These are phyloP conservation scores for Candida yuanshanica DNA, from an alignment of 805 yeast genomes.

Conservation along the genomic window DNA sequence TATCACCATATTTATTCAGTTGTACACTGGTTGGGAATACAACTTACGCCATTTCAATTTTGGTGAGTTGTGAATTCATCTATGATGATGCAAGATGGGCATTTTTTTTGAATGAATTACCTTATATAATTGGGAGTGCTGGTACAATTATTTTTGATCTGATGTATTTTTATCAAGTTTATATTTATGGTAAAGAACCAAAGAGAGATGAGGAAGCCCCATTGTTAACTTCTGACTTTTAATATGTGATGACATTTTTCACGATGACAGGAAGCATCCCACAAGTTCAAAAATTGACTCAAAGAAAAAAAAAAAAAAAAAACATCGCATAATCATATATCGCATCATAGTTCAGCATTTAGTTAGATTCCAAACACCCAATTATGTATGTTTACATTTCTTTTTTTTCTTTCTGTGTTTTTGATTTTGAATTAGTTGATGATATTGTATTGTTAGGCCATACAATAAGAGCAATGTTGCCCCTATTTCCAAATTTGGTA, in stretches of 20 bases:
- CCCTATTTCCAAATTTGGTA: too few relatives aligned
- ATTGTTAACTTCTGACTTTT: constrained; percentile 3
- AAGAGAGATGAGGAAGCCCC: constrained; percentile 13
- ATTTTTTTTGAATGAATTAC: constrained; percentile 66
- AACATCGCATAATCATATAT: neutral
- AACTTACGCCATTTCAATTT: constrained; percentile 69
- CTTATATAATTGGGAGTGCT: constrained; percentile 77
- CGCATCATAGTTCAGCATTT: neutral
- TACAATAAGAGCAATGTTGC: too few relatives aligned
- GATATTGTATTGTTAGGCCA: too few relatives aligned
- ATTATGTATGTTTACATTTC: too few relatives aligned
- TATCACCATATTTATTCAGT: constrained; percentile 73
- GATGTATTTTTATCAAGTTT: constrained; percentile 59
- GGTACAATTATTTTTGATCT: constrained; percentile 81
- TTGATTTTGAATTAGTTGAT: too few relatives aligned
- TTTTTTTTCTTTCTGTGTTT: too few relatives aligned
- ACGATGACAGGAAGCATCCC: too few relatives aligned
- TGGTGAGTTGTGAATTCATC: constrained; percentile 54
- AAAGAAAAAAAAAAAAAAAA: neutral
- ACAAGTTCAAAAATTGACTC: too few relatives aligned
- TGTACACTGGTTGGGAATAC: constrained; percentile 77
- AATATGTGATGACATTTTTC: neutral
- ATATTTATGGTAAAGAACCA: constrained; percentile 24
- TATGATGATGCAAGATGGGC: constrained; percentile 29
- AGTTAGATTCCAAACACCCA: neutral